phyloP scores from a whole-genome alignment of 805 yeast genomes.

The Wickerhamomyces ciferrii region DNA sequence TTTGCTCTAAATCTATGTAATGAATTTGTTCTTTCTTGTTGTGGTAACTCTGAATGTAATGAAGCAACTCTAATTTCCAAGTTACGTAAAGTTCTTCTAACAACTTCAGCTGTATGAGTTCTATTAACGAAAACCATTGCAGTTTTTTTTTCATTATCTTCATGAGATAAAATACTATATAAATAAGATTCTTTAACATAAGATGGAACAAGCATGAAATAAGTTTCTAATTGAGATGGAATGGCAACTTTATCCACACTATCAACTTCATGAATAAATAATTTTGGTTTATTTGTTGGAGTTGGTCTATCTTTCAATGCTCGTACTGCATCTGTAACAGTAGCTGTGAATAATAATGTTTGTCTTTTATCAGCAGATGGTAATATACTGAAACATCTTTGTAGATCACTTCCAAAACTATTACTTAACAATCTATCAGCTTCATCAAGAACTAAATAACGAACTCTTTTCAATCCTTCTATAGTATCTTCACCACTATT shows the following conservation, averaged over 20 bases:
- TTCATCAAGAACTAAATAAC: slow-evolving; percentile 86
- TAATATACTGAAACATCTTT: slow-evolving; percentile 62
- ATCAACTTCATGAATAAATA: slow-evolving; percentile 71
- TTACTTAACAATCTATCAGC: slow-evolving; percentile 88
- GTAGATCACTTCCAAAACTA: slow-evolving; percentile 77
- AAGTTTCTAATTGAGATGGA: slow-evolving; percentile 64
- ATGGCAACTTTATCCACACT: slow-evolving; percentile 71
- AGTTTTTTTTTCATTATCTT: slow-evolving; percentile 57
- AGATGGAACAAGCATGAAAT: slow-evolving; percentile 75
- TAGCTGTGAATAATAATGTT: slow-evolving; percentile 90
- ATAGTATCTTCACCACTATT: slow-evolving; percentile 87
- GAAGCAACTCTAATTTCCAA: slow-evolving; percentile 82
- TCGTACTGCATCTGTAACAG: slow-evolving; percentile 89
- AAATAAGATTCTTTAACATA: slow-evolving; percentile 89
- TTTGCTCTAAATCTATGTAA: slow-evolving; percentile 90
- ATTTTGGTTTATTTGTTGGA: slow-evolving; percentile 47
- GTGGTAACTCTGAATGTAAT: slow-evolving; percentile 92
- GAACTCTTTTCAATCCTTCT: slow-evolving; percentile 70
- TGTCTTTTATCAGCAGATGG: slow-evolving; percentile 76
- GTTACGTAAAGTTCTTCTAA: slow-evolving; percentile 69
- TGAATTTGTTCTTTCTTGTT: slow-evolving; percentile 84
- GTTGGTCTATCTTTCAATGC: slow-evolving; percentile 62
- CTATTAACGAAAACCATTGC: slow-evolving; percentile 89
- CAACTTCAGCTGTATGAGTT: slow-evolving; percentile 83
- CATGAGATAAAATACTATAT: slow-evolving; percentile 58